Evolutionary conservation across 352 stramenopile genomes (phyloP).

Genomic region (Lagenidium sp.): DNA sequence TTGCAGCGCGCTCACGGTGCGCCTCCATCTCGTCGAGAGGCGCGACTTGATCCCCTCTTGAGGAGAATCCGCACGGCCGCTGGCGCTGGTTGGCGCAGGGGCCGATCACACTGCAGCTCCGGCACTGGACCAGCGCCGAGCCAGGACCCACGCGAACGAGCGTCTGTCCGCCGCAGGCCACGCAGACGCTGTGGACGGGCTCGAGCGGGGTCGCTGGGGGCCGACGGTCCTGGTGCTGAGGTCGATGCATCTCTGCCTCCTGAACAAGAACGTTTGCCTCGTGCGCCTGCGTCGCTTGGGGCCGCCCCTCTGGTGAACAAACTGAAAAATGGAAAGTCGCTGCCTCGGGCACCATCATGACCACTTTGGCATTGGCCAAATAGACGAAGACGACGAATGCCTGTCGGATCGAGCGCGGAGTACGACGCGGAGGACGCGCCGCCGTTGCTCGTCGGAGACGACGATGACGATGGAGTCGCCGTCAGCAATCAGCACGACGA

Average conservation of each 20-base stretch:
- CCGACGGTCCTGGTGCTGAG: background rate
- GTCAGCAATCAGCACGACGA: constrained; percentile 22
- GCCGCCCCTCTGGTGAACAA: too few species aligned
- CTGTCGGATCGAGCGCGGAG: too few species aligned
- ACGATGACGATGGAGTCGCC: background rate
- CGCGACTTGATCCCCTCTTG: constrained; percentile 9
- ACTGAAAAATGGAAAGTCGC: too few species aligned
- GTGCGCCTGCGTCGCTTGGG: too few species aligned
- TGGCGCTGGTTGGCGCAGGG: constrained; percentile 33
- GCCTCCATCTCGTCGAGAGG: constrained; percentile 19
- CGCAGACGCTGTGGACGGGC: constrained; percentile 28
- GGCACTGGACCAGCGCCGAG: constrained; percentile 27
- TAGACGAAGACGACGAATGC: too few species aligned
- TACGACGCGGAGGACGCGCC: constrained; percentile 34
- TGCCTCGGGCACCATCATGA: too few species aligned
- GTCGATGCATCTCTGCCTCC: constrained; percentile 1
- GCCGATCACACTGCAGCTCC: constrained; percentile 35
- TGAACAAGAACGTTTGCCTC: too few species aligned
- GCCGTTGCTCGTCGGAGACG: constrained; percentile 21
- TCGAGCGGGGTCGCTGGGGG: too few species aligned
- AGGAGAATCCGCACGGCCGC: constrained; percentile 4
- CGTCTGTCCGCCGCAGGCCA: constrained; percentile 40
- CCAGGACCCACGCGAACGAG: constrained; percentile 5
- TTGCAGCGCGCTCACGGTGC: too few species aligned
- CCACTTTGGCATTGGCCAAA: too few species aligned